phyloP scores from a whole-genome alignment of 371 early-diverging fungal species.

The Phascolomyces articulosus region DNA sequence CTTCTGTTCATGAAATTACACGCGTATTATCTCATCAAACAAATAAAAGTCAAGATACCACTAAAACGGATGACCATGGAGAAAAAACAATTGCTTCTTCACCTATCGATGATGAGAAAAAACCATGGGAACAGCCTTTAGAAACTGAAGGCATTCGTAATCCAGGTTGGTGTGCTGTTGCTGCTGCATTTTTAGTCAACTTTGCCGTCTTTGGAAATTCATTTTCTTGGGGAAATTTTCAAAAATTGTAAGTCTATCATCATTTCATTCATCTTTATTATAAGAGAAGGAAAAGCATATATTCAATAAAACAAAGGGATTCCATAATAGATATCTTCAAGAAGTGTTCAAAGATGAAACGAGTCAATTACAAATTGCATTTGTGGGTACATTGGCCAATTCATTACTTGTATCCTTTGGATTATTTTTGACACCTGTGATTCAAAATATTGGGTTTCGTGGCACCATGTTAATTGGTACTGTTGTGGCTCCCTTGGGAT shows the following conservation, averaged over 20 bases:
- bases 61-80: conserved; percentile 1
- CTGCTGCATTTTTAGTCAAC: conserved; percentile 21
- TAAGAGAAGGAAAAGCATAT: too few species aligned
- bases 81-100: conserved; percentile 3
- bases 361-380: conserved; percentile 16
- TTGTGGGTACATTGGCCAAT: conserved; percentile 21
- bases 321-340: conserved; percentile 12
- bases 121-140: conserved; percentile 15
- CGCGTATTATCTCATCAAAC: conserved; percentile 9
- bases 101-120: not conserved
- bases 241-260: conserved; percentile 21
- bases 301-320: not conserved
- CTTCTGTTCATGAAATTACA: conserved; percentile 34
- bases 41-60: conserved; percentile 4
- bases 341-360: conserved; percentile 21
- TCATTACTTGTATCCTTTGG: conserved; percentile 12
- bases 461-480: conserved; percentile 55
- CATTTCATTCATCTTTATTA: too few species aligned
- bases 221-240: conserved; percentile 28
- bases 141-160: conserved; percentile 39
- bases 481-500: conserved; percentile 21
- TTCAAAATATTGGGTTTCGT: conserved; percentile 52
- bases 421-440: conserved; percentile 53
- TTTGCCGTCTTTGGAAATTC: conserved; percentile 21
- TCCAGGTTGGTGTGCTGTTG: conserved; percentile 21